phyloP scores from a whole-genome alignment of 768 basidiomycete genomes.

The Pulveroboletus sp. region DNA sequence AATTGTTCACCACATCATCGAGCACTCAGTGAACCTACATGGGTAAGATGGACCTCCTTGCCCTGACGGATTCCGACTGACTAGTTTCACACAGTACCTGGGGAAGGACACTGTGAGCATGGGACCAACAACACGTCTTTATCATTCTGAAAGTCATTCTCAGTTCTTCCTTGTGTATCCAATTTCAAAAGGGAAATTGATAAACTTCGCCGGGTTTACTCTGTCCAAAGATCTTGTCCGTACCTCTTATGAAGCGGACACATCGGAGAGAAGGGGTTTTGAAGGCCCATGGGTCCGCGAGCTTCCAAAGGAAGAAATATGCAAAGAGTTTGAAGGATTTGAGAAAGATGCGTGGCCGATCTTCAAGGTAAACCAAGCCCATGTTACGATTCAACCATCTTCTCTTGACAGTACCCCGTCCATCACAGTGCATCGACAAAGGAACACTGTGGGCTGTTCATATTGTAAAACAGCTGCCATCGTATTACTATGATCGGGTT shows the following conservation, averaged over 20 bases:
- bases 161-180: slow-evolving; percentile 63
- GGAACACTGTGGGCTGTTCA: slow-evolving; percentile 63
- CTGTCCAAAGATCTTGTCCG: slow-evolving; percentile 48
- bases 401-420: not conserved
- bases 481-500: slow-evolving; percentile 51
- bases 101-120: slow-evolving; percentile 44
- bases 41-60: slow-evolving; percentile 32
- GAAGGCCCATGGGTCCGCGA: slow-evolving; percentile 45
- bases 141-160: not conserved
- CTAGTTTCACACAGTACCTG: slow-evolving; percentile 42
- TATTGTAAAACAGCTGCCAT: slow-evolving; percentile 45
- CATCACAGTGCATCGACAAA: slow-evolving; percentile 45
- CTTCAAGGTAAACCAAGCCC: slow-evolving; percentile 40
- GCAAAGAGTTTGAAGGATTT: slow-evolving; percentile 44
- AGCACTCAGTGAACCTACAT: slow-evolving; percentile 41
- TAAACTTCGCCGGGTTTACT: slow-evolving; percentile 62
- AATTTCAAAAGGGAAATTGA: slow-evolving; percentile 48
- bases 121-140: not conserved
- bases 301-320: slow-evolving; percentile 42
- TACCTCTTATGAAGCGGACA: slow-evolving; percentile 33
- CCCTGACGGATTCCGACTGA: slow-evolving; percentile 2
- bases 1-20: slow-evolving; percentile 43
- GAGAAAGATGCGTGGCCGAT: slow-evolving; percentile 58
- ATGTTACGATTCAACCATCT: not conserved
- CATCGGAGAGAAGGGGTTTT: slow-evolving; percentile 14